Evolutionary conservation across 1,139 yeast genomes (phyloP).

Genomic region (Yamadazyma spencermartinsiae): DNA sequence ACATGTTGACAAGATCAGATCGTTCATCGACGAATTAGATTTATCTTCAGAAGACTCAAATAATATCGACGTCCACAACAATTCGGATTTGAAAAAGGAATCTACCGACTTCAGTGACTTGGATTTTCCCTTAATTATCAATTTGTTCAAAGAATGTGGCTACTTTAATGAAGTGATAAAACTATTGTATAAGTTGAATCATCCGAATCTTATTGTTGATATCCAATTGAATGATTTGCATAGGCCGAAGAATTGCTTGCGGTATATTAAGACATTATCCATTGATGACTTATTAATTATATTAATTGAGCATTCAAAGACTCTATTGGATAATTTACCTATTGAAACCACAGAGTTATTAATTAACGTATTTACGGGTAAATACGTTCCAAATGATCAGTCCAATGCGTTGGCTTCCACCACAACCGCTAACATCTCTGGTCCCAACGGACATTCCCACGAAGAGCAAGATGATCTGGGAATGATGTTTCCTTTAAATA

Average conservation of each 20-base stretch:
- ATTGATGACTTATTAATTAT: conserved; percentile 80
- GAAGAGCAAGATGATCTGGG: conserved; percentile 2
- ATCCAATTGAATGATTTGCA: conserved; percentile 69
- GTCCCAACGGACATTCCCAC: conserved; percentile 9
- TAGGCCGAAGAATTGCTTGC: conserved; percentile 62
- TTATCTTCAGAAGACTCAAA: conserved; percentile 17
- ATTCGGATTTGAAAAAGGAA: conserved; percentile 6
- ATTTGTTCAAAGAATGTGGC: conserved; percentile 76
- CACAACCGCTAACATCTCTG: background rate
- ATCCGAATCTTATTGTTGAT: conserved; percentile 75
- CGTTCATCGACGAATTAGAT: conserved; percentile 52
- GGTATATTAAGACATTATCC: conserved; percentile 66
- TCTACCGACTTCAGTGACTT: conserved; percentile 39
- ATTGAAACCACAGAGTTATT: conserved; percentile 79
- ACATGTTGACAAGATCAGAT: conserved; percentile 54
- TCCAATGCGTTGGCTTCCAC: conserved; percentile 9
- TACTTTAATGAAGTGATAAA: conserved; percentile 68
- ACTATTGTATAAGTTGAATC: conserved; percentile 69
- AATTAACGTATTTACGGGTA: conserved; percentile 88
- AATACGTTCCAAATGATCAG: conserved; percentile 50
- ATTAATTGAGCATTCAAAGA: conserved; percentile 64
- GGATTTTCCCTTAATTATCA: conserved; percentile 70
- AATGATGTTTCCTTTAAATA: conserved; percentile 43
- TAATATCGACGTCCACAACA: conserved; percentile 1
- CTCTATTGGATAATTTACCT: conserved; percentile 67